Percentiles rank a stretch among this genome's conserved stretches.
Conservation (phyloP, 2,329 filamentous ascomycete species). For the Didymosphaeria variabile region DNA sequence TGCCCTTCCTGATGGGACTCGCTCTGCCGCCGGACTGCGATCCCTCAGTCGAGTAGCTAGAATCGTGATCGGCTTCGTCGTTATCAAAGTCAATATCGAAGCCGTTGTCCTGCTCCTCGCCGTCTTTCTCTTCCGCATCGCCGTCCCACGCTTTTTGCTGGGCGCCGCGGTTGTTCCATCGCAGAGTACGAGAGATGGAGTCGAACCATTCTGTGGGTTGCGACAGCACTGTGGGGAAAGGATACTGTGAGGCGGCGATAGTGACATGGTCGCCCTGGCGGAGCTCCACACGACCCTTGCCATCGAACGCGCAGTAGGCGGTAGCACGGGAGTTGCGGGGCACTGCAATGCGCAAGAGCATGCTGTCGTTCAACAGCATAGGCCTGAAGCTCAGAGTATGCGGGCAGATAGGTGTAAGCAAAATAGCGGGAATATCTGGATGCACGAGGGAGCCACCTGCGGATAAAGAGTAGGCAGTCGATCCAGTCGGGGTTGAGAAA, state of each 20-base stretch:
- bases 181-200: constrained; percentile 87
- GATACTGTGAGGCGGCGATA: constrained; percentile 94
- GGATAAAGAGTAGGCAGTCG: constrained; percentile 92
- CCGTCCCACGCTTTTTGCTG: constrained; percentile 84
- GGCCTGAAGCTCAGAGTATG: constrained; percentile 96
- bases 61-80: constrained; percentile 56
- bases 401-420: constrained; percentile 96
- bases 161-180: constrained; percentile 94
- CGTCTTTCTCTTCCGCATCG: constrained; percentile 56
- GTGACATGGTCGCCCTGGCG: constrained; percentile 94
- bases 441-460: constrained; percentile 95
- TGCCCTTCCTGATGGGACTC: constrained; percentile 48
- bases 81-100: constrained; percentile 99
- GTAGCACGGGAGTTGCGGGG: constrained; percentile 87
- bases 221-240: constrained; percentile 94
- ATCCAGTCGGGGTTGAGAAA: constrained; percentile 91
- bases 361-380: constrained; percentile 96
- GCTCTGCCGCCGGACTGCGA: constrained; percentile 45
- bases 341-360: constrained; percentile 88
- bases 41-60: constrained; percentile 50
- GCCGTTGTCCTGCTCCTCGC: constrained; percentile 63
- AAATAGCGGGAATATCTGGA: constrained; percentile 94
- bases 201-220: constrained; percentile 96
- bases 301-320: constrained; percentile 96
- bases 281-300: constrained; percentile 93